Evolutionary conservation across 1,284 basidiomycete genomes (phyloP), one percentile per base, ranked within the genome.

Genomic region (Rugosomyces carneus): DNA sequence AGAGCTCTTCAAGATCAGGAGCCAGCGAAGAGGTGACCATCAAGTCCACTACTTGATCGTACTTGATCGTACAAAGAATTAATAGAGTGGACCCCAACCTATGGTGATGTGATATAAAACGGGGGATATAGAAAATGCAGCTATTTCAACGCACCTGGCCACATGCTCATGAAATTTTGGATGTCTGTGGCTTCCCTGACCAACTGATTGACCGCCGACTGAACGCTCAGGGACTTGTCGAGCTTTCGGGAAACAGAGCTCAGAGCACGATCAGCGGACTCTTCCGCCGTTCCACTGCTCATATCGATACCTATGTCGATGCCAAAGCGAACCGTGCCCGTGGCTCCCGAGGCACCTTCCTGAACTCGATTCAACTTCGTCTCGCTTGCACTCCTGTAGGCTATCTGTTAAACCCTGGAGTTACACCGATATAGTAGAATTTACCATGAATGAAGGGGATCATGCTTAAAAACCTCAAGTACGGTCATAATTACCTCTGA

Each of bases 391-490:
- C 83, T 82, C 87, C 85, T 87, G 41, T 31, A 42, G 31, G 31
- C 8, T 8, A 15, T 16, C 5, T 15, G n/a, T 34, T 6, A 34
- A 13, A 11, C 5, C 3, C 2, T 34, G 31, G 2, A n/a, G 15
- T n/a, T 3, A 8, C 10, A 4, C 31, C 15, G 7, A 29, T 29
- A 3, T 34, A 4, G 31, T 15, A 8, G 3, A 16, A 15, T 51
- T 31, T 20, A 72, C 95, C 95, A 99, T 18, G 82, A 86, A 57
- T 96, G 90, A 10, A 99, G 74, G 0, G 96, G 95, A 65, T 99
- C 95, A 60, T 97, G 83, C 63, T 91, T 93, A 78, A 98, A 96
- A 9, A 98, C 95, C 60, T 97, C 94, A 29, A 99, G 75, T 0
- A 99, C 87, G 1, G 94, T 98, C 73, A 95, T 80, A 59, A 99